These are phyloP conservation scores for Phymatotrichopsis omnivora DNA, from an alignment of 2,329 filamentous ascomycete species.

Conservation along the genomic window DNA sequence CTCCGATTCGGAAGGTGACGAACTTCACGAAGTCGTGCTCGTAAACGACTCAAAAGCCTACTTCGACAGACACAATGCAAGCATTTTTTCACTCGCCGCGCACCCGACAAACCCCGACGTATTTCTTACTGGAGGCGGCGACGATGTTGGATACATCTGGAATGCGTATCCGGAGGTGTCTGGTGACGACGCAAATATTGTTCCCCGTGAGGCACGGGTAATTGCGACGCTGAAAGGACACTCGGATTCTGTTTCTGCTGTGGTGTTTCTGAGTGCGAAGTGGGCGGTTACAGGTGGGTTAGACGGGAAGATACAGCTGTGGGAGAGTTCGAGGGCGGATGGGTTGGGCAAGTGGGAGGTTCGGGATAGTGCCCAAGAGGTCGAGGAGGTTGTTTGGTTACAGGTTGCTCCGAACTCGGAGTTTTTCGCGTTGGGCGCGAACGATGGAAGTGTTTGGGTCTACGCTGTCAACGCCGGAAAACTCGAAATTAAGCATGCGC, in stretches of 20 bases:
- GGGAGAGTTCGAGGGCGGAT: slow-evolving; percentile 38
- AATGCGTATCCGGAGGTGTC: slow-evolving; percentile 50
- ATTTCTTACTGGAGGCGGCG: slow-evolving; percentile 76
- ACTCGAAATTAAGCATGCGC: slow-evolving; percentile 76
- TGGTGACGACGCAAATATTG: slow-evolving; percentile 48
- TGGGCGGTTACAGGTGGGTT: slow-evolving; percentile 79
- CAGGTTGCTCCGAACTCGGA: slow-evolving; percentile 53
- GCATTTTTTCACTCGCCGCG: slow-evolving; percentile 88
- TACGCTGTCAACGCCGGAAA: slow-evolving; percentile 68
- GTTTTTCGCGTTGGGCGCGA: slow-evolving; percentile 75
- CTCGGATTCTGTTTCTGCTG: slow-evolving; percentile 77
- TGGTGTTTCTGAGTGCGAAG: slow-evolving; percentile 76
- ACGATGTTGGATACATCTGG: slow-evolving; percentile 71
- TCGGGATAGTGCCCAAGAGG: slow-evolving; percentile 71
- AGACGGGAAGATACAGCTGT: slow-evolving; percentile 70
- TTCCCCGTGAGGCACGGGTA: slow-evolving; percentile 45
- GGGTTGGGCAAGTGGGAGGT: slow-evolving; percentile 51
- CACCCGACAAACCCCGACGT: slow-evolving; percentile 71
- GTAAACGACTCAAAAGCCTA: slow-evolving; percentile 90
- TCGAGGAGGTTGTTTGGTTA: slow-evolving; percentile 93
- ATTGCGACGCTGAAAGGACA: slow-evolving; percentile 78
- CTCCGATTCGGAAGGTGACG: slow-evolving; percentile 54
- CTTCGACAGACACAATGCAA: slow-evolving; percentile 84
- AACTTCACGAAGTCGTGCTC: slow-evolving; percentile 59
- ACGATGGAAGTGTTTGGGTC: slow-evolving; percentile 90